Percentiles rank a stretch among this genome's conserved stretches.
These are phyloP conservation scores for Eudorina sp. DNA, from an alignment of 139 green algal species.

Conservation along the genomic window DNA sequence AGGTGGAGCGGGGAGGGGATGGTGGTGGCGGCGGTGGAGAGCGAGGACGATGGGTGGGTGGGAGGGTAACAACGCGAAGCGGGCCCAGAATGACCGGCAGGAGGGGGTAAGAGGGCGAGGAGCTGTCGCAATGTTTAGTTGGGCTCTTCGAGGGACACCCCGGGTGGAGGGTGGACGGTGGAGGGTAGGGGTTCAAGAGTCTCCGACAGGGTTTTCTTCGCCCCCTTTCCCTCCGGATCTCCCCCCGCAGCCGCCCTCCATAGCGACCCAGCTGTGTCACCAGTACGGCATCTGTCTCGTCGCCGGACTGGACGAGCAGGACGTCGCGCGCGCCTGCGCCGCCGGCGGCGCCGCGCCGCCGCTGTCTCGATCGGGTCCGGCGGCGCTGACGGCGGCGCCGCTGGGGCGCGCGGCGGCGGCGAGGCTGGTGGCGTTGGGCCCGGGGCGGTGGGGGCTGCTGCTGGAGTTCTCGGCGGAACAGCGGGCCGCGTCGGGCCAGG, in stretches of 20 bases:
- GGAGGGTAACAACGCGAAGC: neutral
- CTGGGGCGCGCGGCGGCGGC: conserved; percentile 2
- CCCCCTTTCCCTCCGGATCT: neutral
- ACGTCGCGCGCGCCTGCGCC: neutral
- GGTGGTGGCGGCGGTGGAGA: no score
- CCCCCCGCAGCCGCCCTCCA: conserved; percentile 7
- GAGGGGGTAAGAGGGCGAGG: no score
- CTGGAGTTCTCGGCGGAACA: conserved; percentile 21
- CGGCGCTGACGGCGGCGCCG: neutral
- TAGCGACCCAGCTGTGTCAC: neutral
- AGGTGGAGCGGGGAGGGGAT: neutral
- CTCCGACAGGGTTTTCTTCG: no score
- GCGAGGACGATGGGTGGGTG: neutral
- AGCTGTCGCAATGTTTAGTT: no score
- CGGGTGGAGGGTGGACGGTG: no score
- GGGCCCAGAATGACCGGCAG: no score
- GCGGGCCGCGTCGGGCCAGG: neutral
- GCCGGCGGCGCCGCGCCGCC: neutral
- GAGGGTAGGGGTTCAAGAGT: no score
- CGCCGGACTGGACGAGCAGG: conserved; percentile 20
- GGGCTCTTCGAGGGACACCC: no score
- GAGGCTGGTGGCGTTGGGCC: neutral
- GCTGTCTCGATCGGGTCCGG: neutral
- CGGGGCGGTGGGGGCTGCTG: neutral
- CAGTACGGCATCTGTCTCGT: conserved; percentile 18